These are phyloP conservation scores for Uromyces viciae-fabae DNA, from an alignment of 1,284 basidiomycete species.

Conservation along the genomic window DNA sequence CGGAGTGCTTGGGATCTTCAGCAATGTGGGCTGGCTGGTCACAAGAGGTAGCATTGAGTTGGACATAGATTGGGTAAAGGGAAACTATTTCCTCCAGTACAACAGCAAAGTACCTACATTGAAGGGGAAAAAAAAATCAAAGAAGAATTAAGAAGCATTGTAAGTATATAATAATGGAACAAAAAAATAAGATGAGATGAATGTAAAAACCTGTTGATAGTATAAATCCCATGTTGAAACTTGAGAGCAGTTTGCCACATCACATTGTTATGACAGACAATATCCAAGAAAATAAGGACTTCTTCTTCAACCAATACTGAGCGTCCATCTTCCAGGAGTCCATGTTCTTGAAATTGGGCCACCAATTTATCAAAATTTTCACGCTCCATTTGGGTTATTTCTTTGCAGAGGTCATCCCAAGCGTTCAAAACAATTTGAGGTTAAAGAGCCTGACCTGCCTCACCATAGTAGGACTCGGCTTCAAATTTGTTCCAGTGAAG, in stretches of 20 bases:
- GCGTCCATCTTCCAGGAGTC: neutral
- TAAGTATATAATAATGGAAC: neutral
- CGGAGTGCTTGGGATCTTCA: neutral
- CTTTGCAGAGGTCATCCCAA: neutral
- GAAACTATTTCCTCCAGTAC: neutral
- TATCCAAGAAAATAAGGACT: neutral
- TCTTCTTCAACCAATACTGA: neutral
- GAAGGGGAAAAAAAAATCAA: too few relatives aligned
- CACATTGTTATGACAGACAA: neutral
- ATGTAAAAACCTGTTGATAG: neutral
- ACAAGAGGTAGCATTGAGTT: neutral
- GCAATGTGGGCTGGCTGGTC: neutral
- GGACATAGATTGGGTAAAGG: neutral
- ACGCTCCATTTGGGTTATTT: neutral
- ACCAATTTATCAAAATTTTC: neutral
- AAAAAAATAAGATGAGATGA: neutral
- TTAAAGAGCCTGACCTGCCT: neutral
- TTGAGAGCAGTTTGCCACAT: neutral
- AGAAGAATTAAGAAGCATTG: neutral
- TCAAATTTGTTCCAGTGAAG: neutral
- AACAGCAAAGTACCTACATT: neutral
- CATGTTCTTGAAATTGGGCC: neutral
- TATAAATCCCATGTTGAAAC: neutral
- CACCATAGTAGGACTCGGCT: neutral
- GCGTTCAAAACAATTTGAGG: neutral